These are phyloP conservation scores for Globomyces pollinis-pini DNA, from an alignment of 192 early-diverging fungal genomes.

Conservation along the genomic window DNA sequence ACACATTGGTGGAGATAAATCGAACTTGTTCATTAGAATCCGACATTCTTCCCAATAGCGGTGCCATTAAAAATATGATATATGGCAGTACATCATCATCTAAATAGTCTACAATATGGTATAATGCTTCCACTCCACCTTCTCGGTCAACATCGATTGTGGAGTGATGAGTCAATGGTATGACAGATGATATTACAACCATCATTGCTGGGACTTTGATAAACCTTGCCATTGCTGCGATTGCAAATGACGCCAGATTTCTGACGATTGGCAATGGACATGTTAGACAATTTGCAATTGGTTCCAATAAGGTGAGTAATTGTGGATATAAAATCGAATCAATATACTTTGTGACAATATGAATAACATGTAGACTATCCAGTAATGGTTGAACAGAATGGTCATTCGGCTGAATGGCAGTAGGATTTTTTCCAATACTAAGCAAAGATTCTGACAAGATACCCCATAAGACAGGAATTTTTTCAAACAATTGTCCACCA, in stretches of 20 bases:
- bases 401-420: conserved; percentile 4
- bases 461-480: conserved; percentile 66
- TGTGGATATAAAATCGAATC: conserved; percentile 43
- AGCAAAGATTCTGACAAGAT: conserved; percentile 40
- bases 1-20: conserved; percentile 83
- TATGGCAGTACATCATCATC: conserved; percentile 81
- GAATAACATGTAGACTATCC: conserved; percentile 67
- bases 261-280: conserved; percentile 69
- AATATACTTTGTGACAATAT: conserved; percentile 53
- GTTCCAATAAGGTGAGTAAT: conserved; percentile 54
- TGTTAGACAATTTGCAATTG: conserved; percentile 55
- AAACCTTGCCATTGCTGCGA: conserved; percentile 65
- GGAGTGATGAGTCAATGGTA: conserved; percentile 73
- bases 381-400: conserved; percentile 54
- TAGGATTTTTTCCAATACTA: conserved; percentile 22
- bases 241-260: conserved; percentile 64
- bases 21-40: conserved; percentile 87
- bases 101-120: conserved; percentile 70
- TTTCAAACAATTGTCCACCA: conserved; percentile 55
- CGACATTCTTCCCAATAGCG: conserved; percentile 93
- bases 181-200: conserved; percentile 62
- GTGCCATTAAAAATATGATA: conserved; percentile 95
- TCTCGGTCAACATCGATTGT: conserved; percentile 63
- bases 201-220: conserved; percentile 70
- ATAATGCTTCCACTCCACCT: conserved; percentile 78